phyloP scores from a whole-genome alignment of 192 early-diverging fungal genomes.

The Jimgerdemannia lactiflua region DNA sequence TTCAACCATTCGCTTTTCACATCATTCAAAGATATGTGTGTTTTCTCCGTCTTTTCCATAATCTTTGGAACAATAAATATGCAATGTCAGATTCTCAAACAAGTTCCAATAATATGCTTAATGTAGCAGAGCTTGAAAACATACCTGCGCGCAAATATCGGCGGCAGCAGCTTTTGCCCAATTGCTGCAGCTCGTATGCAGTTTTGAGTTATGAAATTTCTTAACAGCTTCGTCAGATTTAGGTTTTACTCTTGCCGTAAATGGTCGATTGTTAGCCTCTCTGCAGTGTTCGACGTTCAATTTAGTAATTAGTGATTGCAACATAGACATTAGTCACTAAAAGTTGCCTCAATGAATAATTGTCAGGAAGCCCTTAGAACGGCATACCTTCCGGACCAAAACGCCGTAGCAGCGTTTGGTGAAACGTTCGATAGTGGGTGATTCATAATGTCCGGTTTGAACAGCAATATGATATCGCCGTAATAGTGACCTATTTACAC shows the following conservation, averaged over 20 bases:
- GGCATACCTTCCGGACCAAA: background rate
- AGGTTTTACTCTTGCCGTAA: background rate
- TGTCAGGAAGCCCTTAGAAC: too few relatives aligned
- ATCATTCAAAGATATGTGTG: background rate
- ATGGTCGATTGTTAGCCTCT: background rate
- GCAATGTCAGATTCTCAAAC: background rate
- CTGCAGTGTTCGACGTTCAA: background rate
- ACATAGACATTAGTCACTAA: background rate
- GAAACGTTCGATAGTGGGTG: background rate
- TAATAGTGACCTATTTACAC: background rate
- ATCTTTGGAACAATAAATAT: background rate
- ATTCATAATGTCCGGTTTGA: background rate
- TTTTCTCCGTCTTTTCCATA: background rate
- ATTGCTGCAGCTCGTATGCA: background rate
- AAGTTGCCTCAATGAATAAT: too few relatives aligned
- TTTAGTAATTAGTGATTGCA: background rate
- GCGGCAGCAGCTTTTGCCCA: background rate
- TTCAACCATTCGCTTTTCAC: background rate
- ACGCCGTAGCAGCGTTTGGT: background rate
- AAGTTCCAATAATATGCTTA: background rate
- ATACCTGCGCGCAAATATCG: background rate
- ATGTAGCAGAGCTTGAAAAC: background rate
- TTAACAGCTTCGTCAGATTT: background rate
- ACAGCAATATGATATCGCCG: background rate
- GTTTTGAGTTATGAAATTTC: background rate